phyloP scores from a whole-genome alignment of 306 rosid genomes.

The Acacia crassicarpa region DNA sequence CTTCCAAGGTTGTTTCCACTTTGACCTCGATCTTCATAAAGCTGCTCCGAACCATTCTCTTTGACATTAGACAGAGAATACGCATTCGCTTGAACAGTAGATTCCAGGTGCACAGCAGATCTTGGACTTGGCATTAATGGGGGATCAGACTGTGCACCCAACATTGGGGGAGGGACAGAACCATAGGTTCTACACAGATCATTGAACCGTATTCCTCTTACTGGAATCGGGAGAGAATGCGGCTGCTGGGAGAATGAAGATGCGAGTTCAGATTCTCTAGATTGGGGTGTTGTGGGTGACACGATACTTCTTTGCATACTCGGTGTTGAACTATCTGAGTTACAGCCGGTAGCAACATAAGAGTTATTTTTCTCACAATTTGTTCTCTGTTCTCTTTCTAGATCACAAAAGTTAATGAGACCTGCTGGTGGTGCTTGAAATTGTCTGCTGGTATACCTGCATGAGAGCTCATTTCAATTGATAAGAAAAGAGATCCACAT shows the following conservation, averaged over 20 bases:
- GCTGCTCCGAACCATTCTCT: conserved; percentile 53
- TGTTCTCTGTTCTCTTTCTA: conserved; percentile 51
- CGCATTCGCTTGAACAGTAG: conserved; percentile 51
- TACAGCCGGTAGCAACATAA: conserved; percentile 36
- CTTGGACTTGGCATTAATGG: conserved; percentile 49
- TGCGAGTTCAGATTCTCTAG: conserved; percentile 64
- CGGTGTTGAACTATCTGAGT: conserved; percentile 50
- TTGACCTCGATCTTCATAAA: conserved; percentile 35
- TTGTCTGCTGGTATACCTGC: conserved; percentile 80
- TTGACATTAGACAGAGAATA: conserved; percentile 51
- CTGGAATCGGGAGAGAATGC: conserved; percentile 62
- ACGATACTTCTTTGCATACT: conserved; percentile 49
- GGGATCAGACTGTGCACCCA: conserved; percentile 56
- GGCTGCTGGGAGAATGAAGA: conserved; percentile 50
- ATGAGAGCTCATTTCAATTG: conserved; percentile 25
- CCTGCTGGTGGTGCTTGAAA: conserved; percentile 45
- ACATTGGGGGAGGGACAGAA: conserved; percentile 55
- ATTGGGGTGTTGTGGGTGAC: conserved; percentile 56
- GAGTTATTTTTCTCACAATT: conserved; percentile 47
- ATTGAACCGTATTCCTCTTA: conserved; percentile 61
- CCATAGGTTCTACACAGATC: conserved; percentile 51
- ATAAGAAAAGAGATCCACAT: conserved; percentile 17
- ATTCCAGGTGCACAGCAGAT: conserved; percentile 51
- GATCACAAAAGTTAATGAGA: conserved; percentile 38
- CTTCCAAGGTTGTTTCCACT: conserved; percentile 37